Base-by-base conservation (phyloP, 164 flowering plant species). In the Paratinospora sagittata region DNA sequence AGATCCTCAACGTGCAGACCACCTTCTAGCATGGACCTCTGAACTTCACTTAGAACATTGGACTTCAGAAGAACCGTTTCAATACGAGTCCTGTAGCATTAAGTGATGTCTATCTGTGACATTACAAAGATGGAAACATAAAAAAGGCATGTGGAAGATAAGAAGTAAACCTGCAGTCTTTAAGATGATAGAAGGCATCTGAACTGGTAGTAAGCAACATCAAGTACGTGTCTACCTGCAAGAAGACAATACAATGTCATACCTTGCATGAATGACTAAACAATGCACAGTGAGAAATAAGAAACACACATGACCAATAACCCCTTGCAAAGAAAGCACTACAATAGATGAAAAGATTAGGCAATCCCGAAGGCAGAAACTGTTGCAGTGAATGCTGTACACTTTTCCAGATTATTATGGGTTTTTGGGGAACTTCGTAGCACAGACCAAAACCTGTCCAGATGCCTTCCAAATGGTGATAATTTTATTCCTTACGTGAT, bases 141-240 rank as follows among this genome's bases (percentile, higher is more conserved):
- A 8, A 27, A 9, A 57, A 69, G 9, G 12, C 30, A 23, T n/a
- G 16, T 6, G 17, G 14, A 12, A 16, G 27, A 11, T 14, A 49
- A 52, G 6, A 43, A 52, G 13, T 13, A 30, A 43, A 91, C 99
- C 99, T 88, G 91, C 98, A 89, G 78, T 91, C 98, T 78, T 95
- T 95, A 14, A 95, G 94, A 85, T 91, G 96, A 81, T 85, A 91
- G 72, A 95, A 95, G 77, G 98, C 92, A 85, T 92, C 95, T 63
- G 99, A 90, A 80, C 93, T 87, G 68, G 99, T 91, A 49, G 99
- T 92, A 69, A 95, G 93, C 89, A 95, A 79, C 81, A 92, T 81
- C 79, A 95, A 80, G 78, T 91, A 95, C 63, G 97, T 92, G 73
- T 91, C 94, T 64, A 71, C 90, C 99, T 95, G 92, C 76, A 66